phyloP scores from a whole-genome alignment of 2,329 filamentous ascomycete genomes.

The Trichoderma sp. region DNA sequence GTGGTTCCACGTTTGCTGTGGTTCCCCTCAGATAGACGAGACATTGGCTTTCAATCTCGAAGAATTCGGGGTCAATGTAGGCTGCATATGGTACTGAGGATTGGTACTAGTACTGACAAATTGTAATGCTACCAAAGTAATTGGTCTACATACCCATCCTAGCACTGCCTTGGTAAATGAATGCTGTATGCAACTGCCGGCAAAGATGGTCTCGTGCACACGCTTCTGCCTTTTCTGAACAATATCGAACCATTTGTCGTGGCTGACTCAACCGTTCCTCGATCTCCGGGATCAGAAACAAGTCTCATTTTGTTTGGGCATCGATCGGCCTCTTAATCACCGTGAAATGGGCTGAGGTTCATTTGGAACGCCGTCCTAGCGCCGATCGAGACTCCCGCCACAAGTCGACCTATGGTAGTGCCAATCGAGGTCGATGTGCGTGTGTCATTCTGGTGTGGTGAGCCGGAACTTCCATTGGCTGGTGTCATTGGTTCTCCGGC shows the following conservation, averaged over 20 bases:
- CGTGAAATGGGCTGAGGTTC: not conserved
- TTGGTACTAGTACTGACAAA: not conserved
- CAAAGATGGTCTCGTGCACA: constrained; percentile 13
- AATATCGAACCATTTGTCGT: constrained; percentile 17
- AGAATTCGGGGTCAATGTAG: not conserved
- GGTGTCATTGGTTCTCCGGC: constrained; percentile 22
- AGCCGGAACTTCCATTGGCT: constrained; percentile 23
- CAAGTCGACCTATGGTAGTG: constrained; percentile 14
- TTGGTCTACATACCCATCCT: too few relatives aligned
- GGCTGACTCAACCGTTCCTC: constrained; percentile 13
- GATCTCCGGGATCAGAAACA: not conserved
- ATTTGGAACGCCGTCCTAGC: constrained; percentile 4
- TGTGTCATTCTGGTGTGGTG: constrained; percentile 25
- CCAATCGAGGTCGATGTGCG: constrained; percentile 14
- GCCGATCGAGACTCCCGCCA: constrained; percentile 26
- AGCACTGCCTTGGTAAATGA: not conserved
- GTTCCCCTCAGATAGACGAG: not conserved
- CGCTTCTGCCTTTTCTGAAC: constrained; percentile 9
- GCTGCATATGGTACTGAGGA: not conserved
- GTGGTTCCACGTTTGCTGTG: not conserved
- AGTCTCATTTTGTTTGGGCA: not conserved
- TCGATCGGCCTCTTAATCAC: not conserved
- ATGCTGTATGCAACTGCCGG: not conserved
- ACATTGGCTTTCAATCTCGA: not conserved
- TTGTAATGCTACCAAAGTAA: not conserved